Evolutionary conservation across 78 protist species (phyloP).

Genomic region (Abeoforma whisleri): DNA sequence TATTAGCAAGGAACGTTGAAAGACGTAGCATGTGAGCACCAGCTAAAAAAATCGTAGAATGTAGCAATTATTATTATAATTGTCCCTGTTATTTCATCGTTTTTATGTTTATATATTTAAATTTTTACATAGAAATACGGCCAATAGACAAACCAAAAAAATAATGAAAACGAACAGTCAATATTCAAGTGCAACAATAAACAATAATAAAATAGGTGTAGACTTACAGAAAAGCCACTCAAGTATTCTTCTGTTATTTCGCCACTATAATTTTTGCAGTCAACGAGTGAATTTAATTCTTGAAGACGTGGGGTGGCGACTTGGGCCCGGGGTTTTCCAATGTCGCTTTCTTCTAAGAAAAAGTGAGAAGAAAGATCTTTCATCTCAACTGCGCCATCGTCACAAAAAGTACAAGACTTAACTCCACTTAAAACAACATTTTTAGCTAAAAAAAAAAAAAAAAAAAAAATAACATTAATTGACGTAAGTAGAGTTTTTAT

Average conservation of each 20-base stretch:
- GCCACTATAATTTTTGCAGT: slow-evolving; percentile 40
- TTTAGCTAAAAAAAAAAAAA: no score
- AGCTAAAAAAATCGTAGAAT: no score
- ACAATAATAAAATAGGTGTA: not conserved
- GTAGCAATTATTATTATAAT: not conserved
- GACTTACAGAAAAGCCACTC: slow-evolving; percentile 32
- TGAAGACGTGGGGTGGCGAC: slow-evolving; percentile 48
- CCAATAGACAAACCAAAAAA: no score
- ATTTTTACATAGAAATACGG: no score
- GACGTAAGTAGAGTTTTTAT: no score
- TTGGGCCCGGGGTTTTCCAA: slow-evolving; percentile 67
- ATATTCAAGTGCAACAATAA: not conserved
- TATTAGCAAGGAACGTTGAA: slow-evolving; percentile 27
- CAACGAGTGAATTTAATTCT: slow-evolving; percentile 84
- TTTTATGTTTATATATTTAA: slow-evolving; percentile 32
- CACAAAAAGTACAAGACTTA: slow-evolving; percentile 77
- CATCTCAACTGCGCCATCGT: slow-evolving; percentile 46
- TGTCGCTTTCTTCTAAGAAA: slow-evolving; percentile 70
- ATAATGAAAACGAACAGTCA: slow-evolving; percentile 23
- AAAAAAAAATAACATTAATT: no score
- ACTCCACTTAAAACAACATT: slow-evolving; percentile 94
- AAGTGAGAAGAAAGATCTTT: slow-evolving; percentile 74
- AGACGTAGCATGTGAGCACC: no score
- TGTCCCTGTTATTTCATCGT: slow-evolving; percentile 46
- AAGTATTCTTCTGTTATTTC: slow-evolving; percentile 38